phyloP scores from a whole-genome alignment of 1,284 basidiomycete species.

The Leccinum huronense region DNA sequence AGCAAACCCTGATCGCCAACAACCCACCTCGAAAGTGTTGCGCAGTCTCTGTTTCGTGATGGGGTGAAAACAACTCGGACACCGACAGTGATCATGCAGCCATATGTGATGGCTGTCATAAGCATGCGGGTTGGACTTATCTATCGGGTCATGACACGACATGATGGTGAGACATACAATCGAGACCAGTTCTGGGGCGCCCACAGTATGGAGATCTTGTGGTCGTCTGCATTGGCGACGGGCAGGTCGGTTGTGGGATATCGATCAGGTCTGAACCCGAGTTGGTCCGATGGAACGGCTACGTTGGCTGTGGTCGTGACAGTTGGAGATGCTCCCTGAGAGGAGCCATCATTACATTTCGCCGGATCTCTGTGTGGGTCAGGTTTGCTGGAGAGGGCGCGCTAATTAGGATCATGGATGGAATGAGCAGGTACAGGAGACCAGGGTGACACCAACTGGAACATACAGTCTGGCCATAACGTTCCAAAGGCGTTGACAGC shows the following conservation, averaged over 20 bases:
- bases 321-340: background rate
- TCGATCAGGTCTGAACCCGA: constrained; percentile 26
- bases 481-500: background rate
- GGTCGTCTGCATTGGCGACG: constrained; percentile 53
- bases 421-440: background rate
- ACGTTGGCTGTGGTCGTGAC: background rate
- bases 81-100: constrained; percentile 87
- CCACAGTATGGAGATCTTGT: constrained; percentile 68
- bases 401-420: background rate
- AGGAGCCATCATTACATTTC: background rate
- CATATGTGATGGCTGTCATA: constrained; percentile 63
- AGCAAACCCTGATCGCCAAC: background rate
- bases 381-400: background rate
- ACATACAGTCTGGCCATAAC: background rate
- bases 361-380: background rate
- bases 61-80: constrained; percentile 83
- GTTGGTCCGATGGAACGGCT: constrained; percentile 28
- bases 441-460: background rate
- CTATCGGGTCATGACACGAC: constrained; percentile 1
- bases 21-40: constrained; percentile 75
- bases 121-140: background rate
- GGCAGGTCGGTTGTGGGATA: constrained; percentile 44
- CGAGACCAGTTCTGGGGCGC: constrained; percentile 61
- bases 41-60: constrained; percentile 88
- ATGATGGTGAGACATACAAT: constrained; percentile 50